These are phyloP conservation scores for Ceratocystis destructans DNA, from an alignment of 2,329 filamentous ascomycete genomes.

Conservation along the genomic window DNA sequence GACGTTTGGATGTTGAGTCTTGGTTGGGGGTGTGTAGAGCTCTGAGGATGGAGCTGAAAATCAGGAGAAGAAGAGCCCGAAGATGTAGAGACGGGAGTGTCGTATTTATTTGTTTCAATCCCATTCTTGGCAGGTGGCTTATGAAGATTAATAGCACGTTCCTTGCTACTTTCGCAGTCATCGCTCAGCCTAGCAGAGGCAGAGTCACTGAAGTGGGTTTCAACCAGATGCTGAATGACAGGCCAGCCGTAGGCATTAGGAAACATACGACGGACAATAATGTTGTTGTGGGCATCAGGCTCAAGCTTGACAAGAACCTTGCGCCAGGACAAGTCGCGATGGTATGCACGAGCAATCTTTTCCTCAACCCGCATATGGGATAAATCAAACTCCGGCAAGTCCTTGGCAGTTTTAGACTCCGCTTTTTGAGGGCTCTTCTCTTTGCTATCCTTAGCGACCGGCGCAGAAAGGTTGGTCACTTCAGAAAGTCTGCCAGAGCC, in stretches of 20 bases:
- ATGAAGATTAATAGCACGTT: slow-evolving; percentile 51
- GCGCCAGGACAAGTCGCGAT: slow-evolving; percentile 81
- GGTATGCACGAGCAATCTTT: slow-evolving; percentile 93
- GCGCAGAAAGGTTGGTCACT: background rate
- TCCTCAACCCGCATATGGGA: slow-evolving; percentile 84
- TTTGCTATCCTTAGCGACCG: background rate
- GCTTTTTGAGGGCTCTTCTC: slow-evolving; percentile 22
- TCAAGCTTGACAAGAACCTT: slow-evolving; percentile 93
- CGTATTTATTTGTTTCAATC: slow-evolving; percentile 41
- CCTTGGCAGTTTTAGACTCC: slow-evolving; percentile 30
- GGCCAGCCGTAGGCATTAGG: slow-evolving; percentile 97
- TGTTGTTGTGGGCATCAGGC: slow-evolving; percentile 97
- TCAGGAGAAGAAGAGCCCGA: background rate
- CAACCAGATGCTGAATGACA: slow-evolving; percentile 84
- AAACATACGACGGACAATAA: slow-evolving; percentile 91
- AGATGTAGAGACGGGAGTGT: background rate
- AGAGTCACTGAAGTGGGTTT: slow-evolving; percentile 81
- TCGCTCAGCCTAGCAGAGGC: slow-evolving; percentile 48
- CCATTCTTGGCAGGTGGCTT: slow-evolving; percentile 48
- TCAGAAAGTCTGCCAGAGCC: slow-evolving; percentile 14
- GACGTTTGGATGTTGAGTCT: background rate
- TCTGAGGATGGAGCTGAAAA: background rate
- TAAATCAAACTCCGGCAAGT: slow-evolving; percentile 32
- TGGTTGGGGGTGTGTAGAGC: slow-evolving; percentile 24
- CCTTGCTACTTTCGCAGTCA: slow-evolving; percentile 49